Evolutionary conservation across 805 yeast species (phyloP).

Genomic region (Starmerella stigmatis): DNA sequence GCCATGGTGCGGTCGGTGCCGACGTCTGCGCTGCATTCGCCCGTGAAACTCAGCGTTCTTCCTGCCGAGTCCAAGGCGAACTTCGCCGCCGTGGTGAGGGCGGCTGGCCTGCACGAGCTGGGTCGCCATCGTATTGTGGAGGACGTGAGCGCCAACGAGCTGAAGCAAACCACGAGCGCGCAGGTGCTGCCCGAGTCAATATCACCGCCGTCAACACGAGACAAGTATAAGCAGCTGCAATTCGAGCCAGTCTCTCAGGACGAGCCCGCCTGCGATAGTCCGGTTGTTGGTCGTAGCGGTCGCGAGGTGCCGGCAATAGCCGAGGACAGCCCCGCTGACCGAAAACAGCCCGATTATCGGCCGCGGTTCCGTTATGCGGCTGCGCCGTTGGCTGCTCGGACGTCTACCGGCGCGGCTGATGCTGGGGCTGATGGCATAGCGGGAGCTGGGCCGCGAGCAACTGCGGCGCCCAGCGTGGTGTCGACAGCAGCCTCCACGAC

Average conservation of each 20-base stretch:
- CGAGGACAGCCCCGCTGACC: constrained; percentile 12
- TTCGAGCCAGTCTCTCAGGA: constrained; percentile 14
- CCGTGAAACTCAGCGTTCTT: constrained; percentile 50
- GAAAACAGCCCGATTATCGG: constrained; percentile 6
- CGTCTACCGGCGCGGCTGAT: constrained; percentile 9
- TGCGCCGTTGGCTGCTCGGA: constrained; percentile 16
- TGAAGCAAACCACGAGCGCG: constrained; percentile 24
- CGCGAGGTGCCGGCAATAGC: constrained; percentile 1
- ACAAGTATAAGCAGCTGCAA: constrained; percentile 49
- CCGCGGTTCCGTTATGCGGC: constrained; percentile 11
- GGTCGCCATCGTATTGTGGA: not conserved
- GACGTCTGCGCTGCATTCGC: constrained; percentile 48
- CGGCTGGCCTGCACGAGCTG: constrained; percentile 42
- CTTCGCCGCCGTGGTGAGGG: constrained; percentile 53
- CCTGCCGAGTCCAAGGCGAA: constrained; percentile 55
- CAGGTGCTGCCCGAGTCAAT: constrained; percentile 74
- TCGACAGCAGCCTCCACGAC: not conserved
- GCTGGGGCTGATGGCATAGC: not conserved
- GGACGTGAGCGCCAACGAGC: constrained; percentile 35
- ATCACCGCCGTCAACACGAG: constrained; percentile 85
- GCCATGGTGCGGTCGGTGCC: constrained; percentile 66
- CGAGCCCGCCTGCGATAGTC: constrained; percentile 24
- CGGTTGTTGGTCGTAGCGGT: constrained; percentile 23
- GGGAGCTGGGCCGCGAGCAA: not conserved
- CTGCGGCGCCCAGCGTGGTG: too few relatives aligned